These are phyloP conservation scores for Metschnikowia picachoensis DNA, from an alignment of 805 yeast species.

Conservation along the genomic window DNA sequence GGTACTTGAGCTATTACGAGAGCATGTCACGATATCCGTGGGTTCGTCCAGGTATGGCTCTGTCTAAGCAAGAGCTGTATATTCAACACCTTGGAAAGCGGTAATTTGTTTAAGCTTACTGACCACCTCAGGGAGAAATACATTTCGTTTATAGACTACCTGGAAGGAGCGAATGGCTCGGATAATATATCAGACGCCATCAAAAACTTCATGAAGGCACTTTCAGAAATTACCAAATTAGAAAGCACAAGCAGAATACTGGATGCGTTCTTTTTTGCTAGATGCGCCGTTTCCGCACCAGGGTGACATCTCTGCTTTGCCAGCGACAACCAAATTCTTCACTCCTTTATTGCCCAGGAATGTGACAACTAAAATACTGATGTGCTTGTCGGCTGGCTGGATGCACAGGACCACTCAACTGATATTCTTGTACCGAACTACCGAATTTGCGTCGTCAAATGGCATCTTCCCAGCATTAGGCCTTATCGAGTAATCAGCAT, in stretches of 20 bases:
- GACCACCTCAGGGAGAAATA: slow-evolving; percentile 7
- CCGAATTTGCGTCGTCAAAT: slow-evolving; percentile 2
- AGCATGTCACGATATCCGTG: slow-evolving; percentile 1
- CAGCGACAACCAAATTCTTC: slow-evolving; percentile 4
- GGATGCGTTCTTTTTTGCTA: slow-evolving; percentile 14
- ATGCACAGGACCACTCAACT: slow-evolving; percentile 1
- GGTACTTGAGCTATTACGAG: slow-evolving; percentile 16
- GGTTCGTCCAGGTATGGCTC: slow-evolving; percentile 14
- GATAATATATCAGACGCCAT: not conserved
- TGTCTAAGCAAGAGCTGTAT: slow-evolving; percentile 10
- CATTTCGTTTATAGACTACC: slow-evolving; percentile 4
- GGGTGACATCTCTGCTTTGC: not conserved
- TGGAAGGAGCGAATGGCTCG: not conserved
- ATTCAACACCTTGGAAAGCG: slow-evolving; percentile 15
- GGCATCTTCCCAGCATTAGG: not conserved
- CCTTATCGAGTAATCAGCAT: not conserved
- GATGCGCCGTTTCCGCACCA: slow-evolving; percentile 5
- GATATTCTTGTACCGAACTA: not conserved
- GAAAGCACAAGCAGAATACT: slow-evolving; percentile 5
- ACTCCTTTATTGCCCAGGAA: slow-evolving; percentile 2
- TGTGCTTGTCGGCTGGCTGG: slow-evolving; percentile 12
- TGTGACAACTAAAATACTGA: slow-evolving; percentile 5
- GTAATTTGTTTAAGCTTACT: slow-evolving; percentile 18
- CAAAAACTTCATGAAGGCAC: not conserved
- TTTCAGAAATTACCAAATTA: not conserved